Evolutionary conservation across 1,139 yeast genomes (phyloP).

Genomic region (Suzukiozyma palmioleophila): DNA sequence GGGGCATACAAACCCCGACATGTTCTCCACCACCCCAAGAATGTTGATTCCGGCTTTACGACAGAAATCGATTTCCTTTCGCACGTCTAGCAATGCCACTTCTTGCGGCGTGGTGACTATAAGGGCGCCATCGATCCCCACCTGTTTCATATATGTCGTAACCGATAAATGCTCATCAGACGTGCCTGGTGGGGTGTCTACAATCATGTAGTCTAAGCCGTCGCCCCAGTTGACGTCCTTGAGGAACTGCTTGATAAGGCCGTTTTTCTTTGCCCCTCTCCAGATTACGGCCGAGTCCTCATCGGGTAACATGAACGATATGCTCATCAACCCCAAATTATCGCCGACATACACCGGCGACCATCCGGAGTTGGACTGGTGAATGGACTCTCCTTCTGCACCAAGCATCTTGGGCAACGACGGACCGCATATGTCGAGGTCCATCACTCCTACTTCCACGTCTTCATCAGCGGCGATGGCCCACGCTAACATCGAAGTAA

Average conservation of each 20-base stretch:
- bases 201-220: conserved; percentile 73
- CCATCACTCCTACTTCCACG: conserved; percentile 92
- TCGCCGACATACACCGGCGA: conserved; percentile 95
- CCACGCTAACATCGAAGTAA: conserved; percentile 93
- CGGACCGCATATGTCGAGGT: conserved; percentile 96
- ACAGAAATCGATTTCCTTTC: conserved; percentile 95
- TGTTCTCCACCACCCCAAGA: conserved; percentile 90
- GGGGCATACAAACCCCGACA: conserved; percentile 99
- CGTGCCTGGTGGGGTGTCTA: conserved; percentile 98
- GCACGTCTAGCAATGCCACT: conserved; percentile 88
- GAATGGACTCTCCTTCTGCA: conserved; percentile 80
- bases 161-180: conserved; percentile 95
- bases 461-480: conserved; percentile 89
- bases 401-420: conserved; percentile 95
- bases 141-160: conserved; percentile 80
- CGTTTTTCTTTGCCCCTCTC: conserved; percentile 95
- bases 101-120: conserved; percentile 98
- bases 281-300: conserved; percentile 93
- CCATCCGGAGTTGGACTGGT: conserved; percentile 91
- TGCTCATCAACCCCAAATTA: conserved; percentile 92
- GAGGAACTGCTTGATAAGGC: conserved; percentile 86
- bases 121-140: conserved; percentile 93
- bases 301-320: conserved; percentile 92
- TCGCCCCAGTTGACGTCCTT: conserved; percentile 97
- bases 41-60: conserved; percentile 82